Conservation (phyloP, 208 protist genomes). For the Hexamita inflata region DNA sequence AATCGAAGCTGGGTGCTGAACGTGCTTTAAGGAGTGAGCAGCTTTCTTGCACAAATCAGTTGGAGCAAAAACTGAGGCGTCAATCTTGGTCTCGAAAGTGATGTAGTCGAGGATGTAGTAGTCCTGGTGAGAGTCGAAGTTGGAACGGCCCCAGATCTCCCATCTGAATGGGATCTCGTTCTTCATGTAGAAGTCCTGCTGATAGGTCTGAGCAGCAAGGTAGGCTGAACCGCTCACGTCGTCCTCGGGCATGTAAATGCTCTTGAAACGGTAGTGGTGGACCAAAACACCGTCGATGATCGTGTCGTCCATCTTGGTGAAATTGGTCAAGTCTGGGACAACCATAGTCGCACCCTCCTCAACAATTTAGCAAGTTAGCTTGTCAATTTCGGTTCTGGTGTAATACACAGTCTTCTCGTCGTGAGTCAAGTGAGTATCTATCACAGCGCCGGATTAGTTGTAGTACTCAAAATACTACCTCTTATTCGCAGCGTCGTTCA, state of each 20-base stretch:
- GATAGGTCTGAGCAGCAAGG: not conserved
- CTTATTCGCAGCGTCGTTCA: not conserved
- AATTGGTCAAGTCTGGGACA: not conserved
- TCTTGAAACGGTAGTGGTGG: not conserved
- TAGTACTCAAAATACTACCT: not conserved
- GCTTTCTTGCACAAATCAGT: not conserved
- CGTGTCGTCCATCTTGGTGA: not conserved
- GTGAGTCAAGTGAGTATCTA: not conserved
- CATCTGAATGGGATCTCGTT: not conserved
- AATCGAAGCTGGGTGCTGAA: too few relatives aligned
- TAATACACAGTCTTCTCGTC: not conserved
- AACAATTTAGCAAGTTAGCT: not conserved
- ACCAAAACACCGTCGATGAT: not conserved
- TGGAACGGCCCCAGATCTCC: not conserved
- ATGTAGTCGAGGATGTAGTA: not conserved
- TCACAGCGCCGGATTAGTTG: not conserved
- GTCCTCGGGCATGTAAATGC: not conserved
- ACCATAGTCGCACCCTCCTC: not conserved
- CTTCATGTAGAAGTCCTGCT: not conserved
- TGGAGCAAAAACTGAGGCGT: not conserved
- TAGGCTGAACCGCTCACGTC: not conserved
- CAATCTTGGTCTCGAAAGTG: not conserved
- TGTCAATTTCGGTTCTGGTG: not conserved
- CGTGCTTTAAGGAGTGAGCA: not conserved
- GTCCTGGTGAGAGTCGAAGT: not conserved